A percentile compares a stretch with the other conserved stretches of the same genome.
Evolutionary conservation across 148 eudicot genomes (phyloP).

Genomic region (Amaranthus cruentus): DNA sequence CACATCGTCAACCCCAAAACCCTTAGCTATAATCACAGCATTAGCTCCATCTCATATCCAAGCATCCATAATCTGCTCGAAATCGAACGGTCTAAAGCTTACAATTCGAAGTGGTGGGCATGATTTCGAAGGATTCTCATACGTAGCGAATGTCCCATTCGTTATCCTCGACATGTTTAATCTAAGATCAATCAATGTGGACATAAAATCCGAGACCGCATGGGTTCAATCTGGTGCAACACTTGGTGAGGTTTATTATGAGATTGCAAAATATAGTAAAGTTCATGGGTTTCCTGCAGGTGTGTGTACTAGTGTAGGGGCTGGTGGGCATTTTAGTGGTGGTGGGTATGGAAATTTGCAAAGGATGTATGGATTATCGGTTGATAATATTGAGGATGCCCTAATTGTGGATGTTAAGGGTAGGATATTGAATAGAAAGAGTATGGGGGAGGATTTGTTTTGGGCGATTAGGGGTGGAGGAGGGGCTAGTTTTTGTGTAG

Average conservation of each 20-base stretch:
- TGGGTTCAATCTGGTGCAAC: constrained; percentile 19
- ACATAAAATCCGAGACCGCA: constrained; percentile 11
- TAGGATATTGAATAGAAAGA: constrained; percentile 17
- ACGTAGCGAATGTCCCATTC: constrained; percentile 13
- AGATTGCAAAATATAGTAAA: constrained; percentile 11
- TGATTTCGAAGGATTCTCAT: constrained; percentile 21
- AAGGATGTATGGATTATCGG: constrained; percentile 19
- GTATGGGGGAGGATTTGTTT: constrained; percentile 14
- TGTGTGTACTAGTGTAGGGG: constrained; percentile 16
- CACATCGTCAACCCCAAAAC: neutral
- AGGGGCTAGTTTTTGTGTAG: constrained; percentile 3
- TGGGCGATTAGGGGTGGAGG: neutral
- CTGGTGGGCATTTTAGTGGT: neutral
- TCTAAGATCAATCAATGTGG: constrained; percentile 8
- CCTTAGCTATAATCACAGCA: constrained; percentile 14
- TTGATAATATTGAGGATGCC: constrained; percentile 17
- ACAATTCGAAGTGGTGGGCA: constrained; percentile 24
- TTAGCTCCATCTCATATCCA: constrained; percentile 3
- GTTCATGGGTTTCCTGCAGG: constrained; percentile 18
- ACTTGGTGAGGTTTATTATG: constrained; percentile 21
- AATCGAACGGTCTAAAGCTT: neutral
- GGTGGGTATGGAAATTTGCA: constrained; percentile 19
- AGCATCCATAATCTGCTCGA: constrained; percentile 7
- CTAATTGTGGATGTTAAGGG: constrained; percentile 20
- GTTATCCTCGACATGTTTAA: constrained; percentile 23